Base-by-base conservation (phyloP, 1,284 basidiomycete genomes). In the Quambalaria eucalypti region DNA sequence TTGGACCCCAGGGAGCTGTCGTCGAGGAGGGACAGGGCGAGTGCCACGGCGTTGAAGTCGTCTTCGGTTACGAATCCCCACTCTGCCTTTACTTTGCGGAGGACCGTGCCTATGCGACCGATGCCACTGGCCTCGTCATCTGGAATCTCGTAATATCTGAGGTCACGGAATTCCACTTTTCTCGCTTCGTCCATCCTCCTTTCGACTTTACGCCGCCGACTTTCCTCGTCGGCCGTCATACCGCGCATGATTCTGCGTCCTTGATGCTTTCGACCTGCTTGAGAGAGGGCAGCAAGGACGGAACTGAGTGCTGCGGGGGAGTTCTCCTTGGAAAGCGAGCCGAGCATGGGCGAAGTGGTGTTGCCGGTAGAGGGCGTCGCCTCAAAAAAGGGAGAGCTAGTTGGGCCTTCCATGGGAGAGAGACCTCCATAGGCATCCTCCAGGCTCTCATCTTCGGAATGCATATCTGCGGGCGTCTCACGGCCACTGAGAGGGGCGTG, bases 41-140 rank as follows among this genome's bases (percentile, higher is more conserved):
- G 51, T 0, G 67, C 57, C 21, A 69, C 69, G 33, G 68, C 59
- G 50, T 69, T 75, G 61, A 75, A 74, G 39, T 67, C 62, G 46
- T 74, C 70, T 31, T 71, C 65, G 38, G 65, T 62, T 6, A 75
- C 53, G 42, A 71, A 70, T 0, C 60, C 65, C 73, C 73, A 75
- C 46, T 74, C 73, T 14, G 52, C 59, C 52, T 70, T 63, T n/a
- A 69, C 62, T 56, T 75, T 75, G 49, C 71, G 69, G n/a, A 73
- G 57, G 3, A 73, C 65, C 6, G 71, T 21, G 42, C 42, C 42
- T 7, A 46, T 46, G 4, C 42, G 19, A 21, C 42, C 42, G 42
- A 46, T 46, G 4, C 25, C 42, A 21, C 31, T 26, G 9, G 14
- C 8, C 9, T 47, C 50, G 39, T 33, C 23, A 19, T 12, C n/a